A percentile compares a stretch with the other conserved stretches of the same genome.
These are phyloP conservation scores for Serendipita vermifera DNA, from an alignment of 768 basidiomycete genomes.

Conservation along the genomic window DNA sequence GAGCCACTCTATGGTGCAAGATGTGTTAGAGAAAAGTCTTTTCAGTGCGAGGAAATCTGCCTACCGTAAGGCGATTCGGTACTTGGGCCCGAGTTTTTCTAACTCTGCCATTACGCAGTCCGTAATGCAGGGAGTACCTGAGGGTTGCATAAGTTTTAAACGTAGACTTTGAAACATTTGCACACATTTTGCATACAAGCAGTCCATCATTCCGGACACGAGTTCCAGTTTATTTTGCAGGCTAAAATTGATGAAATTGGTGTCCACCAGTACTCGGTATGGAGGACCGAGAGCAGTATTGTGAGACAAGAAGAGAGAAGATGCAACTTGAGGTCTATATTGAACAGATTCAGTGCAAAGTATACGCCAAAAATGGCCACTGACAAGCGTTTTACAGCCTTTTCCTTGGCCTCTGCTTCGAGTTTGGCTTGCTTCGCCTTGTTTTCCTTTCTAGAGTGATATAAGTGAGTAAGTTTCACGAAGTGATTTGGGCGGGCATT, in stretches of 20 bases:
- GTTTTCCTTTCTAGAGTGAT: slow-evolving; percentile 67
- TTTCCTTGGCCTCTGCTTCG: slow-evolving; percentile 65
- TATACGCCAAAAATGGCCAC: slow-evolving; percentile 20
- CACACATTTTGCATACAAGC: slow-evolving; percentile 92
- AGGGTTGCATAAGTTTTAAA: background rate
- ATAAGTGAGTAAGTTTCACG: background rate
- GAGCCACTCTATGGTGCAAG: slow-evolving; percentile 59
- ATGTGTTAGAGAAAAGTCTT: background rate
- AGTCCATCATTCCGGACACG: slow-evolving; percentile 99
- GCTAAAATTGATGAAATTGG: slow-evolving; percentile 98
- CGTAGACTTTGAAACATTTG: slow-evolving; percentile 3
- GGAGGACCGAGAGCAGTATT: slow-evolving; percentile 94
- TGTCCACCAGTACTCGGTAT: slow-evolving; percentile 94
- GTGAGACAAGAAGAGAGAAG: slow-evolving; percentile 87
- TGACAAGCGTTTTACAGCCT: slow-evolving; percentile 66
- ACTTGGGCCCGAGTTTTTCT: slow-evolving; percentile 93
- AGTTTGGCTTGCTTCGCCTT: slow-evolving; percentile 81
- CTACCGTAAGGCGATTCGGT: slow-evolving; percentile 85
- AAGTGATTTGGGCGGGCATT: background rate
- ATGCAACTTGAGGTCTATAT: slow-evolving; percentile 66
- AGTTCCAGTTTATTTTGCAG: slow-evolving; percentile 96
- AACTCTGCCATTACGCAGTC: slow-evolving; percentile 98
- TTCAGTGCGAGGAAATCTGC: slow-evolving; percentile 19
- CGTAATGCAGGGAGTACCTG: slow-evolving; percentile 97
- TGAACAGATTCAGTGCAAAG: slow-evolving; percentile 8